Conservation (phyloP, 1,139 yeast species). For the Saccharomyces pastorianus region DNA sequence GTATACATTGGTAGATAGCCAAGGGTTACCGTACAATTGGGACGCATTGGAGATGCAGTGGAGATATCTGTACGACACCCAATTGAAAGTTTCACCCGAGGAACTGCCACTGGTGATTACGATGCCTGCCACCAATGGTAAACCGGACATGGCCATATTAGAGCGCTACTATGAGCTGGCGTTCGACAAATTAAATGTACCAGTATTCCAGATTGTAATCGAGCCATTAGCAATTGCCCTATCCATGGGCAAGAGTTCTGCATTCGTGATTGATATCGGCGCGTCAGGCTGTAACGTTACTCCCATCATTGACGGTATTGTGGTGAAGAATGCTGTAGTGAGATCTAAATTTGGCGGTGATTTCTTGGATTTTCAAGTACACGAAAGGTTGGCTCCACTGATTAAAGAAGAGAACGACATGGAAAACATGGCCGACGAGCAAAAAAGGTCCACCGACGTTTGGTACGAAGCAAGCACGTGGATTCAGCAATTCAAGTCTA, state of each 20-base stretch:
- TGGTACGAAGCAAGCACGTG: slow-evolving; percentile 28
- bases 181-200: slow-evolving; percentile 57
- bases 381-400: slow-evolving; percentile 25
- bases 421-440: neutral
- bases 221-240: slow-evolving; percentile 64
- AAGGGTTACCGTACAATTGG: slow-evolving; percentile 61
- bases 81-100: slow-evolving; percentile 40
- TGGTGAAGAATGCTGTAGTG: slow-evolving; percentile 50
- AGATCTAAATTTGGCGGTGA: slow-evolving; percentile 65
- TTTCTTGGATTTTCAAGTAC: slow-evolving; percentile 49
- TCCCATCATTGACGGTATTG: slow-evolving; percentile 63
- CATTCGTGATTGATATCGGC: slow-evolving; percentile 64
- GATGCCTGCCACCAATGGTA: slow-evolving; percentile 49
- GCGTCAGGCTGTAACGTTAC: slow-evolving; percentile 54
- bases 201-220: slow-evolving; percentile 59
- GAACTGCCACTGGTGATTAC: slow-evolving; percentile 61
- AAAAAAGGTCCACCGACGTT: slow-evolving; percentile 9
- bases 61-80: slow-evolving; percentile 45
- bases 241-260: slow-evolving; percentile 59
- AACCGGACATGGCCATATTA: slow-evolving; percentile 29
- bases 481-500: slow-evolving; percentile 27
- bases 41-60: slow-evolving; percentile 53
- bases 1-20: slow-evolving; percentile 49
- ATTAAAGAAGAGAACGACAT: neutral
- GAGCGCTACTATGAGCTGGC: slow-evolving; percentile 49